Evolutionary conservation across 441 rosid genomes (phyloP), one percentile per base, ranked within the genome.

Genomic region (Erysimum cheiri): DNA sequence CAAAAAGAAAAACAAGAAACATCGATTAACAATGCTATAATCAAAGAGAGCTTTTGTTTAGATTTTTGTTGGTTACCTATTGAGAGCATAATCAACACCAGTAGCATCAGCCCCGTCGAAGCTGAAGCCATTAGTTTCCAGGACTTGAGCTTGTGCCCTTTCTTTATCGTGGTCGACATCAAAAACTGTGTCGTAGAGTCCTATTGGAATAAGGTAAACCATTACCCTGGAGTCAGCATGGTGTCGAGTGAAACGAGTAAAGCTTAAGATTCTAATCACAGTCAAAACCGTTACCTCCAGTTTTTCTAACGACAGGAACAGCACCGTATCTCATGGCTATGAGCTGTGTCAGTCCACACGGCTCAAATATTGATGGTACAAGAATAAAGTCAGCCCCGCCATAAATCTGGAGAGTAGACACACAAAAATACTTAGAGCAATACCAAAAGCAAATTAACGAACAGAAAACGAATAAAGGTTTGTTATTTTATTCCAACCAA

Each of bases 241-340:
- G 64, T 68, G 15, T 19, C 41, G 15, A 68, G 46, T 2, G 56
- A 55, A 19, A n/a, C 15, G 5, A 19, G 60, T 33, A 53, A 64
- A 75, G 55, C 39, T 56, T 26, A 31, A 13, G 37, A 39, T 19
- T 49, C 14, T 0, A 31, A 5, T 12, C 41, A 65, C 12, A 46
- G 61, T 29, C 7, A 14, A 24, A 43, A 31, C 4, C 4, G 0
- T 57, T 52, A 92, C 99, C 99, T 85, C 99, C 99, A 50, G 99
- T 95, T 86, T 88, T 89, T 32, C 99, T 83, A 70, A 95, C 98
- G 57, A 95, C 84, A 4, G 99, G 98, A 60, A 95, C 66, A 49
- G 95, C 89, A 31, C 99, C 99, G 32, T 92, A 95, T 92, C 99
- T 85, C 99, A 95, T 90, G 57, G 97, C 97, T 29, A 83, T 84